These are phyloP conservation scores for Coemansia sp. DNA, from an alignment of 192 early-diverging fungal species.

Conservation along the genomic window DNA sequence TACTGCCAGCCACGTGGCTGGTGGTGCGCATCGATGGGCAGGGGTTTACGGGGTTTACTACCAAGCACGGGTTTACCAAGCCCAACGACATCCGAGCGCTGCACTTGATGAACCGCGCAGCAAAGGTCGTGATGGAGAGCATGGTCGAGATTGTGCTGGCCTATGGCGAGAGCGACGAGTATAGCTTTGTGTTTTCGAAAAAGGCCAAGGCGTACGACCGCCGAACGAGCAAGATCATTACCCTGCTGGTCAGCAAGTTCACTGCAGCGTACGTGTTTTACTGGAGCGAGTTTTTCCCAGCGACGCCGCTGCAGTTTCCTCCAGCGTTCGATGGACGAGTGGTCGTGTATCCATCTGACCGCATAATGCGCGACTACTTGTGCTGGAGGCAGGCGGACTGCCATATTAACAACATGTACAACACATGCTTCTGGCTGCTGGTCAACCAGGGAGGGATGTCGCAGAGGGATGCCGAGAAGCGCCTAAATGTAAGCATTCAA, in stretches of 20 bases:
- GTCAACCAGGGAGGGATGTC: slow-evolving; percentile 68
- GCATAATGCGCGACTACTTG: slow-evolving; percentile 89
- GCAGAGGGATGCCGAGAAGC: slow-evolving; percentile 71
- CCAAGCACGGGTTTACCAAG: slow-evolving; percentile 69
- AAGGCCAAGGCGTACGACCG: slow-evolving; percentile 67
- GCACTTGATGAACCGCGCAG: slow-evolving; percentile 79
- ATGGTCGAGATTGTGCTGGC: slow-evolving; percentile 76
- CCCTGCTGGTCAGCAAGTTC: slow-evolving; percentile 81
- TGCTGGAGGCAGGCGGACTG: slow-evolving; percentile 94
- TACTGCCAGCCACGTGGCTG: slow-evolving; percentile 84
- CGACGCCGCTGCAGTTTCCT: slow-evolving; percentile 63
- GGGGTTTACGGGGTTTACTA: slow-evolving; percentile 86
- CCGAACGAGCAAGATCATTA: slow-evolving; percentile 77
- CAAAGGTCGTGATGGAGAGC: slow-evolving; percentile 75
- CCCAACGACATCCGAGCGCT: slow-evolving; percentile 78
- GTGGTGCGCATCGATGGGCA: slow-evolving; percentile 93
- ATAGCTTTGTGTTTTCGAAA: slow-evolving; percentile 72
- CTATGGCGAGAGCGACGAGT: slow-evolving; percentile 96
- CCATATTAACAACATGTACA: slow-evolving; percentile 95
- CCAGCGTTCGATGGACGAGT: slow-evolving; percentile 91
- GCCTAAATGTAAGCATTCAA: slow-evolving; percentile 59
- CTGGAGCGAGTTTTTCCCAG: slow-evolving; percentile 75
- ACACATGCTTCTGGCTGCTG: slow-evolving; percentile 91
- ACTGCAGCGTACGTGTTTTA: slow-evolving; percentile 80
- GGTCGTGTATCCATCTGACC: slow-evolving; percentile 80